Percentiles rank a stretch among this genome's conserved stretches.
phyloP scores from a whole-genome alignment of 1,139 yeast species.

The Yamadazyma siamensis region DNA sequence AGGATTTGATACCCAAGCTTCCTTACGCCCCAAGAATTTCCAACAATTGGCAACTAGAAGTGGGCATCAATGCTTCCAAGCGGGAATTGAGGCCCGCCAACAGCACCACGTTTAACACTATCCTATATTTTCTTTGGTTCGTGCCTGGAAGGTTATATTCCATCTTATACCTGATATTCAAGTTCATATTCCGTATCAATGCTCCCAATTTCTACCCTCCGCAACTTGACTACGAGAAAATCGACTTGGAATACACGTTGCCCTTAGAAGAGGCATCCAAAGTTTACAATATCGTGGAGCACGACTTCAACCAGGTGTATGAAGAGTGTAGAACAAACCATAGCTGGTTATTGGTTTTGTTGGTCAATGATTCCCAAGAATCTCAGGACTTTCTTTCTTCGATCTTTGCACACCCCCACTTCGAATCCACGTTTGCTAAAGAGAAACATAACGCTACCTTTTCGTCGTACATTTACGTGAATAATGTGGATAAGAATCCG shows the following conservation, averaged over 20 bases:
- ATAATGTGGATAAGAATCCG: slow-evolving; percentile 36
- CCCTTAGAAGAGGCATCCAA: slow-evolving; percentile 1
- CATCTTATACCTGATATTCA: slow-evolving; percentile 32
- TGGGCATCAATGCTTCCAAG: slow-evolving; percentile 43
- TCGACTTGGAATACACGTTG: slow-evolving; percentile 9
- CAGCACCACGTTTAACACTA: slow-evolving; percentile 18
- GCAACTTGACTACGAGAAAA: slow-evolving; percentile 8
- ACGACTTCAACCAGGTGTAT: slow-evolving; percentile 43
- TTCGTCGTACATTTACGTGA: slow-evolving; percentile 41
- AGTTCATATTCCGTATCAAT: slow-evolving; percentile 20
- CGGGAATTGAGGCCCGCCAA: slow-evolving; percentile 8
- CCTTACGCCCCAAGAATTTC: slow-evolving; percentile 43
- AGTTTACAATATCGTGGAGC: slow-evolving; percentile 3
- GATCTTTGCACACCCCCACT: slow-evolving; percentile 24
- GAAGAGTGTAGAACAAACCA: slow-evolving; percentile 36
- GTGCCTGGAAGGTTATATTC: slow-evolving; percentile 43
- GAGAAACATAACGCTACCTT: slow-evolving; percentile 28
- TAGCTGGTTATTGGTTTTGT: slow-evolving; percentile 43
- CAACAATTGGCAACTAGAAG: slow-evolving; percentile 41
- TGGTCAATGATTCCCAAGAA: slow-evolving; percentile 35
- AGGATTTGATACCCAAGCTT: slow-evolving; percentile 34
- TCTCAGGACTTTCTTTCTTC: slow-evolving; percentile 22
- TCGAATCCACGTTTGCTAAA: slow-evolving; percentile 31
- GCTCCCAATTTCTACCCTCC: slow-evolving; percentile 11
- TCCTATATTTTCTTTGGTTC: slow-evolving; percentile 44